Percentiles rank a stretch among this genome's conserved stretches.
Evolutionary conservation across 208 protist species (phyloP).

Genomic region (Acanthamoeba royreba): DNA sequence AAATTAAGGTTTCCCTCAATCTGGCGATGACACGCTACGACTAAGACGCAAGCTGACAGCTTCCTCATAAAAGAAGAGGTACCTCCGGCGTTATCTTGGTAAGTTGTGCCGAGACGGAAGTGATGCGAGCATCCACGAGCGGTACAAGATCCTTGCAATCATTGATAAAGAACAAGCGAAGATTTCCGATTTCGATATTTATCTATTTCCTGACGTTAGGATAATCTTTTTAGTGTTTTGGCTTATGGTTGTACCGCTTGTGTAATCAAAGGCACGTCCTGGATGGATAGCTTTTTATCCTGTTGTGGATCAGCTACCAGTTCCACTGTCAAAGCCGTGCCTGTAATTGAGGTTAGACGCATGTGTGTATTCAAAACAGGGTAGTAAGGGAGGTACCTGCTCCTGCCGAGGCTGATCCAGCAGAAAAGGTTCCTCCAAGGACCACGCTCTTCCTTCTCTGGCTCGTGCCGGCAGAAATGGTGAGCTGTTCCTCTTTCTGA

Average conservation of each 20-base stretch:
- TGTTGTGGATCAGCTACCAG: neutral
- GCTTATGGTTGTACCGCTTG: neutral
- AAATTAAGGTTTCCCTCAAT: constrained; percentile 18
- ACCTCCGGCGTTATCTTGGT: neutral
- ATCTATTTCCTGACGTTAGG: neutral
- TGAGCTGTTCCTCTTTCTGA: no score
- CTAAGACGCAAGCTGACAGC: neutral
- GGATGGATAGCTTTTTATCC: neutral
- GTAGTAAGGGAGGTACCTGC: neutral
- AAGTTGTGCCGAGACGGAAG: neutral
- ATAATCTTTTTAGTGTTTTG: no score
- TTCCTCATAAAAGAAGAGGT: no score
- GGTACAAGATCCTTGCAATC: constrained; percentile 26
- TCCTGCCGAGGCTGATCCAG: neutral
- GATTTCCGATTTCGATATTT: constrained; percentile 18
- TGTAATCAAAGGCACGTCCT: neutral
- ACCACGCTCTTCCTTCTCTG: neutral
- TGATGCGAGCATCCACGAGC: neutral
- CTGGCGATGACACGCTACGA: no score
- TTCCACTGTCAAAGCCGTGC: neutral
- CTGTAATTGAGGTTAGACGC: no score
- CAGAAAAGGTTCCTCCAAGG: neutral
- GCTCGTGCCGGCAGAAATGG: no score
- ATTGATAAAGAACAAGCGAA: constrained; percentile 39
- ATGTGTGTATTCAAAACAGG: no score